phyloP scores from a whole-genome alignment of 2,329 filamentous ascomycete species.

The Ceratocystis huliohia region DNA sequence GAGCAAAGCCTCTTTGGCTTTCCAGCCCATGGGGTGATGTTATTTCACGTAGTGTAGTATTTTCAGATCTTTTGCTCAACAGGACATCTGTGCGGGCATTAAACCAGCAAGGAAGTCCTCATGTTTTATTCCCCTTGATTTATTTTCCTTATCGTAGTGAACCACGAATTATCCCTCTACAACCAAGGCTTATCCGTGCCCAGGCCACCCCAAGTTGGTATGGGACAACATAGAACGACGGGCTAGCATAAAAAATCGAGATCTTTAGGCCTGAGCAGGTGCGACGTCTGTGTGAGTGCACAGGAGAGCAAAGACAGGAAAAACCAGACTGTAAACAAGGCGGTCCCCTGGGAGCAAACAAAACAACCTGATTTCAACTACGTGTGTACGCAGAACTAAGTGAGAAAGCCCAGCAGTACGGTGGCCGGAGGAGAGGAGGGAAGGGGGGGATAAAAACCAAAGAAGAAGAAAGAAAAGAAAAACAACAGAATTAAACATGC shows the following conservation, averaged over 20 bases:
- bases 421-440: not conserved
- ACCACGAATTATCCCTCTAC: no score
- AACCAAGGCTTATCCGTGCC: no score
- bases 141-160: no score
- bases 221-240: not conserved
- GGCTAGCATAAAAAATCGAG: conserved; percentile 1
- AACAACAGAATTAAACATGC: not conserved
- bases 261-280: not conserved
- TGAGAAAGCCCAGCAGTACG: not conserved
- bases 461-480: not conserved
- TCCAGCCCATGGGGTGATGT: not conserved
- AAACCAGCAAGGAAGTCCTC: not conserved
- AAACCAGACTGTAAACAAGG: not conserved
- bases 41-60: not conserved
- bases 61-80: conserved; percentile 7
- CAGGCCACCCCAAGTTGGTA: not conserved
- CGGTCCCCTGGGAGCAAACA: not conserved
- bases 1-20: not conserved
- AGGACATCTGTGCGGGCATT: conserved; percentile 2
- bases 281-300: not conserved
- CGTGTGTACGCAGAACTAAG: not conserved
- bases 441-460: not conserved
- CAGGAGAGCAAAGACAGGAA: not conserved
- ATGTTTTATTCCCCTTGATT: not conserved
- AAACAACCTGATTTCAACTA: not conserved